Evolutionary conservation across 805 yeast species (phyloP).

Genomic region (Tetrapisispora namnaoensis): DNA sequence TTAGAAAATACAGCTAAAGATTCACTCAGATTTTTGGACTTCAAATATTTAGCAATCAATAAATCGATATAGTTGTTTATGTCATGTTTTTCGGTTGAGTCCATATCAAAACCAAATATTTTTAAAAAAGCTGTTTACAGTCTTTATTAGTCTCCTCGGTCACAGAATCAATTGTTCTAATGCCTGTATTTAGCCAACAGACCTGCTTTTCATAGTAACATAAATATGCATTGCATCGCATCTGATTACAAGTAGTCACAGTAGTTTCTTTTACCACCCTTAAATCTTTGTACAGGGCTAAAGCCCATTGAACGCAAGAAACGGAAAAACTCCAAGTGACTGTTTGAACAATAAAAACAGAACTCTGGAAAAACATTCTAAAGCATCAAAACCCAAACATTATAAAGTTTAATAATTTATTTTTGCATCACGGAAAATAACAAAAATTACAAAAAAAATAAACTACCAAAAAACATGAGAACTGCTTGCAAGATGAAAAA

Average conservation of each 20-base stretch:
- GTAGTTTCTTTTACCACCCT: neutral
- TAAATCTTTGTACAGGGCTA: neutral
- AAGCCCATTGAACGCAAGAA: neutral
- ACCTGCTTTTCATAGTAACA: no score
- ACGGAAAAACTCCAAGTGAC: neutral
- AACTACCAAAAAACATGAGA: no score
- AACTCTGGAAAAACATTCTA: no score
- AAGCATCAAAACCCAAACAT: no score
- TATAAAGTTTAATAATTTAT: no score
- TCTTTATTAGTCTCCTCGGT: no score
- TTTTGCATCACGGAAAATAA: no score
- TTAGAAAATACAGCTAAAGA: conserved; percentile 41
- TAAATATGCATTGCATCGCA: neutral
- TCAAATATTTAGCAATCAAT: conserved; percentile 52
- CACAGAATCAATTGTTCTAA: no score
- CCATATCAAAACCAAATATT: neutral
- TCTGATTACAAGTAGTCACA: neutral
- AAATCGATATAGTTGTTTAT: conserved; percentile 19
- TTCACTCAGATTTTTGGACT: conserved; percentile 35
- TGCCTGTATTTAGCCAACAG: no score
- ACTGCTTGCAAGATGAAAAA: no score
- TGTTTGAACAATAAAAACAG: neutral
- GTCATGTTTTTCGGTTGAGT: neutral
- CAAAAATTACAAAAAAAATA: no score
- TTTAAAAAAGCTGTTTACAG: no score